Conservation (phyloP, 257 asterid genomes). For the Mitragyna speciosa region DNA sequence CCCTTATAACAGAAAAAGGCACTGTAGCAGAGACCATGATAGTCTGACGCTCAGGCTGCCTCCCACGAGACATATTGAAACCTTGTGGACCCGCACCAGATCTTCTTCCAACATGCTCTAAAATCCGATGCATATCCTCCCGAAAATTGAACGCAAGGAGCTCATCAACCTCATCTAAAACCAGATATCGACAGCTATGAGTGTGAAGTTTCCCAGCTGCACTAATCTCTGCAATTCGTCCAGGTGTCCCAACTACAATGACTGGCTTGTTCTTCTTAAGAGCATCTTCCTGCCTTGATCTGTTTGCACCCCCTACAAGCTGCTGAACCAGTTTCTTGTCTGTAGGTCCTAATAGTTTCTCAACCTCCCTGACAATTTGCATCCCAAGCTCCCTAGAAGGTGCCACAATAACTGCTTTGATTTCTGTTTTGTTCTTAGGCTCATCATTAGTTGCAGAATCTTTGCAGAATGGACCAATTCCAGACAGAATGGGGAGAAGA, state of each 20-base stretch:
- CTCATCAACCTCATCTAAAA: constrained; percentile 92
- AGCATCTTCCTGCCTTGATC: constrained; percentile 93
- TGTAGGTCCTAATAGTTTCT: constrained; percentile 81
- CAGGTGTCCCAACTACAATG: constrained; percentile 94
- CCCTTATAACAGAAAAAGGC: constrained; percentile 87
- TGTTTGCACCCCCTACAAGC: constrained; percentile 97
- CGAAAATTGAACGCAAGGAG: constrained; percentile 86
- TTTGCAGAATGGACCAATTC: constrained; percentile 54
- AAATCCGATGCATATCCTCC: constrained; percentile 86
- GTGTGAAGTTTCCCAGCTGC: constrained; percentile 92
- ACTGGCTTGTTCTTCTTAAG: constrained; percentile 84
- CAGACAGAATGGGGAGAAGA: constrained; percentile 89
- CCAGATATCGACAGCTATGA: constrained; percentile 72
- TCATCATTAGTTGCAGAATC: constrained; percentile 27
- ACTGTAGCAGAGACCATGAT: constrained; percentile 99
- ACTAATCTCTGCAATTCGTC: constrained; percentile 91
- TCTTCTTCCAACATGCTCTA: constrained; percentile 85
- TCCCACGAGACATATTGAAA: constrained; percentile 27
- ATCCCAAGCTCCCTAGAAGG: constrained; percentile 98
- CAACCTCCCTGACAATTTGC: constrained; percentile 97
- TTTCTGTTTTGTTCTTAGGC: constrained; percentile 39
- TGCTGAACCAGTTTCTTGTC: constrained; percentile 86
- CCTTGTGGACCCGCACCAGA: constrained; percentile 49
- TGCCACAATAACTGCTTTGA: constrained; percentile 91
- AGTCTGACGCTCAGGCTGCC: constrained; percentile 55